A percentile compares a stretch with the other conserved stretches of the same genome.
Conservation (phyloP, 257 asterid genomes). For the Solanum etuberosum region DNA sequence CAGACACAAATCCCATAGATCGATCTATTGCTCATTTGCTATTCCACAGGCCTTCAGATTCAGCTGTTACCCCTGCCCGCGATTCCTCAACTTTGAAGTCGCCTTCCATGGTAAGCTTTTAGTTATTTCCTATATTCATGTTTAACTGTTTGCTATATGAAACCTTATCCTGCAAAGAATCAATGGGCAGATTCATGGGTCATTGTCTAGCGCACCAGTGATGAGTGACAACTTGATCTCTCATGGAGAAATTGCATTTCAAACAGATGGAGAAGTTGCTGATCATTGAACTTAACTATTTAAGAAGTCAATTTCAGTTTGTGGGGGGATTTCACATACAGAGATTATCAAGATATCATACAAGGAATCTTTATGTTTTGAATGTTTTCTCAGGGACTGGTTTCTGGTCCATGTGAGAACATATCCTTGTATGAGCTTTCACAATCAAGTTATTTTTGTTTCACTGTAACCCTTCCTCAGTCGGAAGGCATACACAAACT, state of each 20-base stretch:
- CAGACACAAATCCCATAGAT: constrained; percentile 76
- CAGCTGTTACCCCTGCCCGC: constrained; percentile 16
- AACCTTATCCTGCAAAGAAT: constrained; percentile 7
- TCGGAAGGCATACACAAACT: neutral
- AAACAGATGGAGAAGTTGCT: constrained; percentile 7
- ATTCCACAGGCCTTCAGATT: constrained; percentile 59
- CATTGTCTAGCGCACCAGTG: constrained; percentile 14
- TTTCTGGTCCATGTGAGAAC: neutral
- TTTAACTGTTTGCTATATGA: constrained; percentile 4
- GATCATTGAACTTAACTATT: neutral
- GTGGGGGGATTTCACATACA: neutral
- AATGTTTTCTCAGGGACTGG: neutral
- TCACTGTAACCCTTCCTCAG: neutral
- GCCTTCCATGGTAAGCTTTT: constrained; percentile 26
- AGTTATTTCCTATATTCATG: neutral
- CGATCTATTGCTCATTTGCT: constrained; percentile 79
- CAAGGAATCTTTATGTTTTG: neutral
- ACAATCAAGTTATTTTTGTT: neutral
- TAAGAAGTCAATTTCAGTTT: neutral
- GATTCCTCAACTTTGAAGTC: constrained; percentile 23
- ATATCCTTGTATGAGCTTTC: neutral
- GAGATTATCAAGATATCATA: neutral
- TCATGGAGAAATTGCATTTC: constrained; percentile 16
- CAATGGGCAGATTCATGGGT: constrained; percentile 35
- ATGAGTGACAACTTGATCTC: constrained; percentile 16